Evolutionary conservation across 768 basidiomycete genomes (phyloP).

Genomic region (Thelephora ganbajun): DNA sequence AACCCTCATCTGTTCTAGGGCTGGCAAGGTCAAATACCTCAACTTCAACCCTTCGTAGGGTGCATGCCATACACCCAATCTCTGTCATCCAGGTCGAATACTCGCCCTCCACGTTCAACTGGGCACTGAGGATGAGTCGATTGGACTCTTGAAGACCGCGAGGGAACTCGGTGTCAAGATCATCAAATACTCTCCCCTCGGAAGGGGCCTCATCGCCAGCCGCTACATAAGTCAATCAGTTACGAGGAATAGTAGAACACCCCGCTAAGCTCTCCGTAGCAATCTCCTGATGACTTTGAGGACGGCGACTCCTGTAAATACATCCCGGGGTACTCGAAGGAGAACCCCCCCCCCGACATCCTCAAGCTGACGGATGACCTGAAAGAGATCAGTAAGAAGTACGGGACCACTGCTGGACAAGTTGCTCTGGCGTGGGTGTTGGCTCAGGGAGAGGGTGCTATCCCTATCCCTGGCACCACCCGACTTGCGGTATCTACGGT

Average conservation of each 20-base stretch:
- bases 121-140: constrained; percentile 20
- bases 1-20: too few relatives aligned
- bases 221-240: constrained; percentile 18
- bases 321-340: constrained; percentile 15
- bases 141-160: constrained; percentile 17
- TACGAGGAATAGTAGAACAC: too few relatives aligned
- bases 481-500: too few relatives aligned
- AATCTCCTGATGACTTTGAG: constrained; percentile 27
- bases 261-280: constrained; percentile 14
- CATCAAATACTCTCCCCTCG: constrained; percentile 37
- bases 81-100: constrained; percentile 24
- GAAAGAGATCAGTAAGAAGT: constrained; percentile 10
- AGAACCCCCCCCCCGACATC: constrained; percentile 20
- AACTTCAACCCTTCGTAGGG: too few relatives aligned
- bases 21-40: too few relatives aligned
- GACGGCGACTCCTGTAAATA: constrained; percentile 20
- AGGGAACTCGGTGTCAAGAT: too few relatives aligned
- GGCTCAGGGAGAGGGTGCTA: constrained; percentile 18
- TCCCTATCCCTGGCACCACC: constrained; percentile 19
- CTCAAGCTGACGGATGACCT: constrained; percentile 14
- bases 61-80: constrained; percentile 21
- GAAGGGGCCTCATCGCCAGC: constrained; percentile 34
- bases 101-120: constrained; percentile 21
- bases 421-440: too few relatives aligned
- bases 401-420: constrained; percentile 18